A percentile compares a stretch with the other conserved stretches of the same genome.
Evolutionary conservation across 177 flowering plant genomes (phyloP).

Genomic region (Vitis hybrid): DNA sequence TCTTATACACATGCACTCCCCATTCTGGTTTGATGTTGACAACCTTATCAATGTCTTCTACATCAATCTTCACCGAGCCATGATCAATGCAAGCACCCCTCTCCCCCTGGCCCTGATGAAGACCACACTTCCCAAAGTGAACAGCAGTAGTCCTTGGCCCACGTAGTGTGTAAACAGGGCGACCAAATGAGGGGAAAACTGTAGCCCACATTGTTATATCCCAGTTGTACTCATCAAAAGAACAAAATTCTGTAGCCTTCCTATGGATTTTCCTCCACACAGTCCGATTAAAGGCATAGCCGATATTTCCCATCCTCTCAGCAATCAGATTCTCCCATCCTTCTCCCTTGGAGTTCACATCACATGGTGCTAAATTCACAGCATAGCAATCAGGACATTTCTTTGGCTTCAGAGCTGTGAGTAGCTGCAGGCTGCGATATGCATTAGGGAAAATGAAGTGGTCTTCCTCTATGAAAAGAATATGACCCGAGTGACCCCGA

Average conservation of each 20-base stretch:
- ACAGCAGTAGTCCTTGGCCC: conserved; percentile 89
- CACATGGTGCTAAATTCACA: conserved; percentile 81
- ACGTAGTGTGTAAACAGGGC: conserved; percentile 73
- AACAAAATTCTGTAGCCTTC: conserved; percentile 75
- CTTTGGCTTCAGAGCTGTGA: conserved; percentile 49
- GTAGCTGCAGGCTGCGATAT: conserved; percentile 71
- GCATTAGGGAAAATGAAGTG: conserved; percentile 92
- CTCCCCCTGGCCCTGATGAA: conserved; percentile 87
- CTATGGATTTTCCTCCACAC: conserved; percentile 83
- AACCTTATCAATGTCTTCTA: conserved; percentile 58
- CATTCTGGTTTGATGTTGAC: conserved; percentile 62
- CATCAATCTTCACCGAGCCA: conserved; percentile 49
- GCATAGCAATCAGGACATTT: conserved; percentile 87
- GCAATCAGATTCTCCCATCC: conserved; percentile 60
- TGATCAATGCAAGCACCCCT: conserved; percentile 58
- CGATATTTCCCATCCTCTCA: conserved; percentile 91
- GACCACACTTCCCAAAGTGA: conserved; percentile 95
- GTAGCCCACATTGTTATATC: conserved; percentile 98
- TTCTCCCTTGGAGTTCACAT: conserved; percentile 85
- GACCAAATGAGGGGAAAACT: conserved; percentile 89
- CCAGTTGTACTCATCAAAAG: conserved; percentile 96
- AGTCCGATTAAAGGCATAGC: conserved; percentile 82
- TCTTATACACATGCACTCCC: conserved; percentile 41
- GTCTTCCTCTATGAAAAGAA: conserved; percentile 93
- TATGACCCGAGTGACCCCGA: conserved; percentile 54